Percentiles rank a stretch among this genome's conserved stretches.
Conservation (phyloP, 2,329 filamentous ascomycete species). For the Pseudocercospora macadamiae region DNA sequence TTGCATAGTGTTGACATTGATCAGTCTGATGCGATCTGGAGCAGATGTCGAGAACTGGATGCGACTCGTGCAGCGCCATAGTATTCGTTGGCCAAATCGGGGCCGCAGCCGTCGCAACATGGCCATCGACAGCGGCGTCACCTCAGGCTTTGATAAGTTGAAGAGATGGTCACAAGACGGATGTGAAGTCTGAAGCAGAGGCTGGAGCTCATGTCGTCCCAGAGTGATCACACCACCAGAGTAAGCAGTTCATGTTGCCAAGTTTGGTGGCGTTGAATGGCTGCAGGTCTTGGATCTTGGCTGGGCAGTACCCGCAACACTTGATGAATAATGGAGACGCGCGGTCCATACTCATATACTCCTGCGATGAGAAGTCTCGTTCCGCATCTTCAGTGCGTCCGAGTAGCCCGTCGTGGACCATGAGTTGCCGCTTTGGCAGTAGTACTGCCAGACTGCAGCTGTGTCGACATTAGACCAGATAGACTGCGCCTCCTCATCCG, state of each 20-base stretch:
- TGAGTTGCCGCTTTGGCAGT: not conserved
- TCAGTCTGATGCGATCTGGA: not conserved
- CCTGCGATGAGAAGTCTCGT: not conserved
- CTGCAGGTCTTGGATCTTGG: not conserved
- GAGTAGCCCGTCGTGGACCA: not conserved
- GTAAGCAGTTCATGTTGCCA: not conserved
- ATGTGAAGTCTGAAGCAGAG: not conserved
- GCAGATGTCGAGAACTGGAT: not conserved
- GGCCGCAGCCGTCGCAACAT: not conserved
- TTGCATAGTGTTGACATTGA: not conserved
- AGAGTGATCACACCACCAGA: not conserved
- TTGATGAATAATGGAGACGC: too few relatives aligned
- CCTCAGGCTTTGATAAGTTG: too few relatives aligned
- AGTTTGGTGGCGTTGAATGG: not conserved
- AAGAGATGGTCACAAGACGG: too few relatives aligned
- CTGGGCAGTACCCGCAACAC: not conserved
- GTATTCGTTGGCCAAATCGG: not conserved
- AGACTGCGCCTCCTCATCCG: not conserved
- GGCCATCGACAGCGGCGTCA: too few relatives aligned
- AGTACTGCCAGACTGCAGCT: not conserved
- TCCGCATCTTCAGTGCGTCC: not conserved
- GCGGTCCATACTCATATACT: not conserved
- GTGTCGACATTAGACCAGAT: not conserved
- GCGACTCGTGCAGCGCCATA: not conserved
- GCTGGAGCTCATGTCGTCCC: not conserved